Percentiles rank a stretch among this genome's conserved stretches.
Evolutionary conservation across 2,329 filamentous ascomycete species (phyloP).

Genomic region (Diaporthe vexans): DNA sequence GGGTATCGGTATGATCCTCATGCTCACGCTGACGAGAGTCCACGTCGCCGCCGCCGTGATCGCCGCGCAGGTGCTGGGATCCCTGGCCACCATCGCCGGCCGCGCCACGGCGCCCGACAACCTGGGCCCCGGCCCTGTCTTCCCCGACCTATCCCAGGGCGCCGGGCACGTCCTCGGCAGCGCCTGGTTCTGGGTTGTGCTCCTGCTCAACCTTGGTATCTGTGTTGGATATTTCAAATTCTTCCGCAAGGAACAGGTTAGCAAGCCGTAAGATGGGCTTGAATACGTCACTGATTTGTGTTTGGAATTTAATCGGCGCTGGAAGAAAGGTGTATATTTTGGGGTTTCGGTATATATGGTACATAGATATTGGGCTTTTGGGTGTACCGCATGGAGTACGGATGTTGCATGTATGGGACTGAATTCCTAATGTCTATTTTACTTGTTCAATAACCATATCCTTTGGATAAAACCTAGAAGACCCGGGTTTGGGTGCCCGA

Average conservation of each 20-base stretch:
- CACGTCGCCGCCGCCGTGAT: constrained; percentile 73
- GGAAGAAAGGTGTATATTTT: neutral
- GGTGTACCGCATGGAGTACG: constrained; percentile 12
- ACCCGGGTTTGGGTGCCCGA: neutral
- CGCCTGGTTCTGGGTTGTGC: constrained; percentile 72
- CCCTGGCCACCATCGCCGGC: constrained; percentile 71
- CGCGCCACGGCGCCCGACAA: constrained; percentile 71
- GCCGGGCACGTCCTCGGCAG: constrained; percentile 59
- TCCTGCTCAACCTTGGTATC: constrained; percentile 68
- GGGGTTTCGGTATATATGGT: neutral
- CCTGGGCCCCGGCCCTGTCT: constrained; percentile 71
- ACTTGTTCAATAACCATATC: constrained; percentile 18
- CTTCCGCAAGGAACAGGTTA: constrained; percentile 55
- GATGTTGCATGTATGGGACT: constrained; percentile 16
- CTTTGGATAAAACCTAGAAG: neutral
- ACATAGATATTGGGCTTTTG: constrained; percentile 2
- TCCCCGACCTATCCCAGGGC: constrained; percentile 69
- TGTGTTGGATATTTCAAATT: constrained; percentile 68
- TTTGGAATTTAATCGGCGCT: neutral
- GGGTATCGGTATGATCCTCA: constrained; percentile 74
- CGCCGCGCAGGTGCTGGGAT: constrained; percentile 72
- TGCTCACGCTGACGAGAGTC: constrained; percentile 73
- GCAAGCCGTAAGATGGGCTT: constrained; percentile 40
- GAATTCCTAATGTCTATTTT: constrained; percentile 28
- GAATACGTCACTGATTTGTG: neutral